Conservation (phyloP, 2,329 filamentous ascomycete species). For the Beauveria sp. region DNA sequence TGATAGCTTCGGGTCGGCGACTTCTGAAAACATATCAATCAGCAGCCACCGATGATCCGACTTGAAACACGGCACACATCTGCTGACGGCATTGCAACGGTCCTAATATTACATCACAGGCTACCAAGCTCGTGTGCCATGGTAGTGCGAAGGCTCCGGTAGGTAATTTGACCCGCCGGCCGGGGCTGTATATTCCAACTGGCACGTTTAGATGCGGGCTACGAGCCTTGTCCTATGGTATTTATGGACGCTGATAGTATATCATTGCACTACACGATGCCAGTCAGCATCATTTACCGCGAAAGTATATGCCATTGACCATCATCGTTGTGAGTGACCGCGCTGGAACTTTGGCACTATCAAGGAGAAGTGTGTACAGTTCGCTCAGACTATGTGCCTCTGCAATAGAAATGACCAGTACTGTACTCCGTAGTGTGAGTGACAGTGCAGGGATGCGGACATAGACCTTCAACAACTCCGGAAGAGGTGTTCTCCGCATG, state of each 20-base stretch:
- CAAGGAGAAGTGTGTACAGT: too few species aligned
- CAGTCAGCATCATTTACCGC: not conserved
- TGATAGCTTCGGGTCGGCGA: not conserved
- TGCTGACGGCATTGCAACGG: not conserved
- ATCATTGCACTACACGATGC: not conserved
- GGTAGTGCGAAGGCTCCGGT: not conserved
- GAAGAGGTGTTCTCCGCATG: not conserved
- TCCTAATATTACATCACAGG: not conserved
- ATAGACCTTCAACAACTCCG: not conserved
- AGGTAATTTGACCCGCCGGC: not conserved
- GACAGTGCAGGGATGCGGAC: not conserved
- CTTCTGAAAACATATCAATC: not conserved
- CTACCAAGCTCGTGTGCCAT: not conserved
- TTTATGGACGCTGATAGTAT: not conserved
- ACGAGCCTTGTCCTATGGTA: not conserved
- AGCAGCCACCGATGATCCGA: not conserved
- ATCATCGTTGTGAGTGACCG: not conserved
- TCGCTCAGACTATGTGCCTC: too few species aligned
- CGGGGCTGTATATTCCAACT: not conserved
- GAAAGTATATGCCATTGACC: not conserved
- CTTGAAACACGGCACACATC: not conserved
- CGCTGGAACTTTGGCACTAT: too few species aligned
- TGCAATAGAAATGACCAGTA: too few species aligned
- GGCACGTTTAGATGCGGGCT: not conserved
- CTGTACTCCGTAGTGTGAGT: not conserved